Base-by-base conservation (phyloP, 768 basidiomycete genomes). In the Sutorius australiensis region DNA sequence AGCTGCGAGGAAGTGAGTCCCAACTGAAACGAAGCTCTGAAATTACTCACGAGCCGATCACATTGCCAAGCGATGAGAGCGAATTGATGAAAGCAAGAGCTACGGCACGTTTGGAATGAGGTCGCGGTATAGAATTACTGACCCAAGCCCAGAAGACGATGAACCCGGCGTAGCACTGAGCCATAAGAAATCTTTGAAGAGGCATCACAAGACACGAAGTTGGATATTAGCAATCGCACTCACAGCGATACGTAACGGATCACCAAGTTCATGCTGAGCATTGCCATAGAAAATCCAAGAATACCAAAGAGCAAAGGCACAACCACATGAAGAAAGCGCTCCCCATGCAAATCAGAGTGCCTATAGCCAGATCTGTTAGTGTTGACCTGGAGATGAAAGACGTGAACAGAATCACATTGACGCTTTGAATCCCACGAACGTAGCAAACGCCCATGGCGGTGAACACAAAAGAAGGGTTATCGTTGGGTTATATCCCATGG, bases 91-190 rank as follows among this genome's bases (percentile, higher is more conserved):
- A 71, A 2, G 91, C 92, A 44, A 95, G 75, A 12, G 86, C 86
- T n/a, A 93, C 86, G 3, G 92, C 88, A 5, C 92, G 84, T 70
- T 94, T 95, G n/a, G 86, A 82, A 5, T 90, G 78, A 24, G 92
- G 84, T n/a, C 82, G 81, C 27, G 90, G 82, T 71, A 95, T 75
- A 14, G 77, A 76, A 55, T 77, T 80, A 46, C 75, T 76, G 48
- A 79, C 72, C 81, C 78, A 79, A 6, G 77, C 71, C 65, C 72
- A 66, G 30, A 87, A 84, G 50, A 79, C 77, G 56, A 91, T 80
- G 68, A 86, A 89, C 5, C 80, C 89, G 0, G 84, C 75, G 60
- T 87, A 89, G 0, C 82, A 81, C 59, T 85, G 82, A 5, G 87
- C 84, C 81, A 89, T 86, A 39, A 92, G 68, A 67, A 92, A 91